phyloP scores from a whole-genome alignment of 108 stramenopile species.

The Cyclostephanos tholiformis region DNA sequence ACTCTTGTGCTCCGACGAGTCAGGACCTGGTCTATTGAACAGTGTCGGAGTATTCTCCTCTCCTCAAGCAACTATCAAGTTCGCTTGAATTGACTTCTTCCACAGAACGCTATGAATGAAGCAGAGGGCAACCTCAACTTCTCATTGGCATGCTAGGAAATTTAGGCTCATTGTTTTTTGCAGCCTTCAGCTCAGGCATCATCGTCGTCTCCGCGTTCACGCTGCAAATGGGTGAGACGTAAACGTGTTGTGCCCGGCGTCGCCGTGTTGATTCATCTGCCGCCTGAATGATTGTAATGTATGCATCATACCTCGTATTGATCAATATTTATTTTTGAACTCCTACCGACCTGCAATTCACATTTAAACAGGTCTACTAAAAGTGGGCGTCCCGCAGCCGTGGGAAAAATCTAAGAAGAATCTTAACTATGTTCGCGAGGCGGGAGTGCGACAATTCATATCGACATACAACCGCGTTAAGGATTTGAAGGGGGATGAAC shows the following conservation, averaged over 20 bases:
- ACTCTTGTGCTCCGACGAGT: no score
- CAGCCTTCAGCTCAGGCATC: not conserved
- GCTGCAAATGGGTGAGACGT: slow-evolving; percentile 36
- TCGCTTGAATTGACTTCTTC: not conserved
- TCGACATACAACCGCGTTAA: slow-evolving; percentile 94
- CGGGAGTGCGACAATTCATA: slow-evolving; percentile 96
- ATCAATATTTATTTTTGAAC: not conserved
- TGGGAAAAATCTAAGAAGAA: slow-evolving; percentile 92
- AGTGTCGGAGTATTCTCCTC: no score
- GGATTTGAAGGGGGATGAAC: slow-evolving; percentile 91
- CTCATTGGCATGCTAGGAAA: slow-evolving; percentile 10
- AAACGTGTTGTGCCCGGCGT: not conserved
- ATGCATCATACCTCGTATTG: not conserved
- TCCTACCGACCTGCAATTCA: not conserved
- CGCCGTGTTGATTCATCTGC: not conserved
- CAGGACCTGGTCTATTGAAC: no score
- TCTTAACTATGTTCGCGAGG: slow-evolving; percentile 86
- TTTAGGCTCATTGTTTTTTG: slow-evolving; percentile 1
- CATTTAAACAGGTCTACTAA: slow-evolving; percentile 70
- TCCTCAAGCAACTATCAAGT: not conserved
- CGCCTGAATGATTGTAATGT: not conserved
- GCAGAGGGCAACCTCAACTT: not conserved
- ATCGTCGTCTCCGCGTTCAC: slow-evolving; percentile 32
- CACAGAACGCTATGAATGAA: not conserved
- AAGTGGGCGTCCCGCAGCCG: slow-evolving; percentile 91